Base-by-base conservation (phyloP, 805 yeast species). In the Pichia gijzeniarum region DNA sequence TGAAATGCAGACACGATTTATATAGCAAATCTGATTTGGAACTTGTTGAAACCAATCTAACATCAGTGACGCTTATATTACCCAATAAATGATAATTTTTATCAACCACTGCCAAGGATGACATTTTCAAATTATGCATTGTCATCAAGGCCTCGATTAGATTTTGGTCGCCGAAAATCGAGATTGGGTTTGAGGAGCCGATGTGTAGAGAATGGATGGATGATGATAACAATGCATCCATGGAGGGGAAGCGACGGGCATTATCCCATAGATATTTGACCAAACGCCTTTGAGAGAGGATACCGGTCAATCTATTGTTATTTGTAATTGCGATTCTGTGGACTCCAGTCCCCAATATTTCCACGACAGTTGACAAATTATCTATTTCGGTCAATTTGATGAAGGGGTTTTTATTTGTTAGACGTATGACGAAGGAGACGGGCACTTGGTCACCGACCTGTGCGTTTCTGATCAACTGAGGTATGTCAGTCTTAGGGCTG, bases 11-110 rank as follows among this genome's bases (percentile, higher is more conserved):
- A 64, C 96, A 93, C 6, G 93, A 74, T 61, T 85, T 82, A 58
- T 83, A 82, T 47, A 91, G 72, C 52, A 87, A 70, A 49, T 85
- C 89, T 13, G 95, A 84, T 62, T 90, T 90, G 22, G 95, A 85
- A 32, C 95, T 81, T 51, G 84, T 80, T 13, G 95, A 82, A 30
- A 91, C 90, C 52, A 87, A 81, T 59, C 84, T 81, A 32, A 90
- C 97, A 65, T 91, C 99, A 0, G 95, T 95, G 18, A 90, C 91
- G 2, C 96, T 87, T 37, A 91, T 91, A 64, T 91, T 91, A 38
- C 98, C 99, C 40, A 93, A 69, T 48, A 91, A 70, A 57, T 82
- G 78, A 56, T 77, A 69, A 53, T 81, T 79, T 48, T 79, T 69
- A 67, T 93, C 98, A 41, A 91, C 85, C 12, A 93, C 96, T 0